A percentile compares a stretch with the other conserved stretches of the same genome.
Conservation (phyloP, 495 filamentous ascomycete genomes). For the Penicillium robsamsonii region DNA sequence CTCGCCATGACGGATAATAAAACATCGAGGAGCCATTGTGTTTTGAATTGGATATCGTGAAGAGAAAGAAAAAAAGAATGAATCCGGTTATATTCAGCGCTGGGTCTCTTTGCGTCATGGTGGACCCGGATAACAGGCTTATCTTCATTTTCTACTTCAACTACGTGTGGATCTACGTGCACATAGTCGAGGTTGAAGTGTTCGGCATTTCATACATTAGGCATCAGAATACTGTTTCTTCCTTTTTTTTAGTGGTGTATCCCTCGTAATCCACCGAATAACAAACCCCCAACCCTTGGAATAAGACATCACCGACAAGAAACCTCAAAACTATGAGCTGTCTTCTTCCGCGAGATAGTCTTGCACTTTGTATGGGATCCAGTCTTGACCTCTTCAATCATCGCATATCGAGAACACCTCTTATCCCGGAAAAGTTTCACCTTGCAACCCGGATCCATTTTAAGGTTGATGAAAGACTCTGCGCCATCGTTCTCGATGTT, state of each 20-base stretch:
- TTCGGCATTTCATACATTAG: background rate
- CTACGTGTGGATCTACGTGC: background rate
- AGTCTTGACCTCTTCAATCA: slow-evolving; percentile 3
- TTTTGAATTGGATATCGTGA: background rate
- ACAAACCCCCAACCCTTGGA: background rate
- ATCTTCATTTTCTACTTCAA: background rate
- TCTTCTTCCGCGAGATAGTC: slow-evolving; percentile 4
- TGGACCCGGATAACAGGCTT: slow-evolving; percentile 6
- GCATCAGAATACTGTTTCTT: background rate
- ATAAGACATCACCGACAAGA: slow-evolving; percentile 8
- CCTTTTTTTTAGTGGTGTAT: background rate
- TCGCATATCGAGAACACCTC: slow-evolving; percentile 9
- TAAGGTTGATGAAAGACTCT: slow-evolving; percentile 1
- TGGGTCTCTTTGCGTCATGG: slow-evolving; percentile 5
- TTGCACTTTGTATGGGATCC: slow-evolving; percentile 4
- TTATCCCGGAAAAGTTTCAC: slow-evolving; percentile 17
- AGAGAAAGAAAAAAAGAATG: background rate
- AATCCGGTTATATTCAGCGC: slow-evolving; percentile 3
- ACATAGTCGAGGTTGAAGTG: background rate
- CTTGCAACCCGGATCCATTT: slow-evolving; percentile 14
- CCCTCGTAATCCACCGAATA: background rate
- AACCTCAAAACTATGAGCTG: slow-evolving; percentile 17
- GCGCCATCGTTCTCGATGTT: slow-evolving; percentile 8
- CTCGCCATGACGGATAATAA: slow-evolving; percentile 92
- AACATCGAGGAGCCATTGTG: slow-evolving; percentile 73